These are phyloP conservation scores for Diaporthe ampelina DNA, from an alignment of 2,329 filamentous ascomycete species.

Conservation along the genomic window DNA sequence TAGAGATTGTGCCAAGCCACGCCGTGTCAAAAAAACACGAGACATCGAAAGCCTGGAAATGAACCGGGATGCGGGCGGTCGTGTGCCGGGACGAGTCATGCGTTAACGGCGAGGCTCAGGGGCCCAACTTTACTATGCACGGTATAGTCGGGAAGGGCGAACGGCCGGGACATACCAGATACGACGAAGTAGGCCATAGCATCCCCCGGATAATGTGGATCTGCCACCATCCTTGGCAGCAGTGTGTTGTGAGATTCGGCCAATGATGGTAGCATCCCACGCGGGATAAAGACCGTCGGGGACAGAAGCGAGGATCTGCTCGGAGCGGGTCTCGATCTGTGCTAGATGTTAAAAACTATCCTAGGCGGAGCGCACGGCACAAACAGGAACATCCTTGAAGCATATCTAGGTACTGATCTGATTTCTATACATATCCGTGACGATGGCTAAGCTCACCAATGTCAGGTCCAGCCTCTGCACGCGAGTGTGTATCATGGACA, in stretches of 20 bases:
- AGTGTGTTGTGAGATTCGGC: background rate
- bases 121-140: conserved; percentile 21
- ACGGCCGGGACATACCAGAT: conserved; percentile 4
- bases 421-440: background rate
- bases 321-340: conserved; percentile 20
- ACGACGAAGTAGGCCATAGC: background rate
- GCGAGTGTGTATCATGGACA: background rate
- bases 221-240: conserved; percentile 16
- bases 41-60: conserved; percentile 23
- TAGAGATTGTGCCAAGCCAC: conserved; percentile 27
- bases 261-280: background rate
- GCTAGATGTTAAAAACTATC: background rate
- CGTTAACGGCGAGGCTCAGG: background rate
- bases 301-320: conserved; percentile 2
- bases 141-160: conserved; percentile 21
- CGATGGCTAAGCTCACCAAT: background rate
- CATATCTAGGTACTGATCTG: background rate
- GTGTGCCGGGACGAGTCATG: conserved; percentile 14
- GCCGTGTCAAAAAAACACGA: conserved; percentile 30
- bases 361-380: background rate
- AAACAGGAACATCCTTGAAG: conserved; percentile 2
- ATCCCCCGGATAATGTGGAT: conserved; percentile 16
- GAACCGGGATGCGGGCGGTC: conserved; percentile 7
- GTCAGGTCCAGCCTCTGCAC: background rate
- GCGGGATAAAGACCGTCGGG: background rate